Evolutionary conservation across 176 grass and related monocot species (phyloP).

Genomic region (Coix lacrymajobi): DNA sequence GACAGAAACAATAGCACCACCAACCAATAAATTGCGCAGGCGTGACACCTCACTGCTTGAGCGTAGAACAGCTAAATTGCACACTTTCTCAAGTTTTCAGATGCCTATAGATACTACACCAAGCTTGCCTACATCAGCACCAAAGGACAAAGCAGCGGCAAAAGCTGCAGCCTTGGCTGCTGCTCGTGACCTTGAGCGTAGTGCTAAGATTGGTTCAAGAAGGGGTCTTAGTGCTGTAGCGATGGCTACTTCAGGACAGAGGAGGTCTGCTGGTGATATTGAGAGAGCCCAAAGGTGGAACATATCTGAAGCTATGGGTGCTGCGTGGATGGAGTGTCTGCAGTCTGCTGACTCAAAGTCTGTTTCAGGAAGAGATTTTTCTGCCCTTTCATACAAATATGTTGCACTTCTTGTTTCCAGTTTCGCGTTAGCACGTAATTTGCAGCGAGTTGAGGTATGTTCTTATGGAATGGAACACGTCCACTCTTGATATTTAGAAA

Average conservation of each 20-base stretch:
- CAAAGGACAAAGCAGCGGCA: conserved; percentile 87
- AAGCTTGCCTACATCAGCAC: conserved; percentile 45
- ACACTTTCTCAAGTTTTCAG: conserved; percentile 89
- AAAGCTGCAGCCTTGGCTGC: conserved; percentile 91
- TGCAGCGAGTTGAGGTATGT: conserved; percentile 82
- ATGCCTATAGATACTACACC: conserved; percentile 57
- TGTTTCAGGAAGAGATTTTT: conserved; percentile 86
- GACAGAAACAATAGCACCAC: conserved; percentile 64
- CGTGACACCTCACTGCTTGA: conserved; percentile 72
- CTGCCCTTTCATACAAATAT: conserved; percentile 92
- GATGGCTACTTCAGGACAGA: conserved; percentile 98
- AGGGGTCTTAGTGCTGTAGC: conserved; percentile 98
- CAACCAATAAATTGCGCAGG: conserved; percentile 56
- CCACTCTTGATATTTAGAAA: conserved; percentile 20
- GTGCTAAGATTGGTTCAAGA: conserved; percentile 90
- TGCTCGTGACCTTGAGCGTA: conserved; percentile 85
- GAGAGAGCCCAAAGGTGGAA: conserved; percentile 96
- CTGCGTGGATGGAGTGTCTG: conserved; percentile 93
- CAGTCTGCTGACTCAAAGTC: conserved; percentile 77
- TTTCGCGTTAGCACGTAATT: conserved; percentile 86
- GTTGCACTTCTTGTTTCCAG: conserved; percentile 93
- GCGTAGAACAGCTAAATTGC: conserved; percentile 61
- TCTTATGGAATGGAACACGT: conserved; percentile 22
- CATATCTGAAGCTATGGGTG: conserved; percentile 92
- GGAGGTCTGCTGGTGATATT: conserved; percentile 74